Conservation (phyloP, 2,329 filamentous ascomycete genomes). For the Basipetospora chlamydospora region DNA sequence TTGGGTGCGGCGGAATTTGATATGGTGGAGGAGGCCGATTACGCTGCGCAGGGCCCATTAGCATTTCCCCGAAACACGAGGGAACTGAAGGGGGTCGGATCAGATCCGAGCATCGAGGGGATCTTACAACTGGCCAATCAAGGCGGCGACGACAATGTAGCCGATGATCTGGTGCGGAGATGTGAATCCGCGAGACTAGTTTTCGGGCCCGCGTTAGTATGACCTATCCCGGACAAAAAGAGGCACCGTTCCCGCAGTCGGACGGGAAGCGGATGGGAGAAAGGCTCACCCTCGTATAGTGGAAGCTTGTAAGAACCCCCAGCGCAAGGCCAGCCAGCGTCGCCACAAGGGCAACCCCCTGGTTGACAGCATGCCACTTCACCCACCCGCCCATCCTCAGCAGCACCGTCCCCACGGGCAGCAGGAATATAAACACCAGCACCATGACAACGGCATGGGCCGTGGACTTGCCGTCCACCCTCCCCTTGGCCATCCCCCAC, state of each 20-base stretch:
- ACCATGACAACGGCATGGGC: constrained; percentile 40
- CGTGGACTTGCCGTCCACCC: constrained; percentile 23
- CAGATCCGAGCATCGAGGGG: neutral
- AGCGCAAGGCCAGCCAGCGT: constrained; percentile 34
- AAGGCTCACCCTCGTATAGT: constrained; percentile 39
- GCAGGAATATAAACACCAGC: constrained; percentile 36
- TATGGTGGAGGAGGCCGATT: constrained; percentile 41
- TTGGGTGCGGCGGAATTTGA: constrained; percentile 34
- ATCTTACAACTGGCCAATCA: constrained; percentile 32
- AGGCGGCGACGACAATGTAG: constrained; percentile 33
- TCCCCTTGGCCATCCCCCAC: constrained; percentile 16
- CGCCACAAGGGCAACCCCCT: constrained; percentile 31
- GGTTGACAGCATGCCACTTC: constrained; percentile 39
- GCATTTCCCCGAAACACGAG: neutral
- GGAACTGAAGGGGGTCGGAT: neutral
- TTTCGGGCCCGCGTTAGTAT: neutral
- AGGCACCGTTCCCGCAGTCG: no score
- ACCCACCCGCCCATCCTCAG: constrained; percentile 35
- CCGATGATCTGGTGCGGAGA: constrained; percentile 45
- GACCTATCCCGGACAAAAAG: neutral
- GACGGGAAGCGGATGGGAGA: no score
- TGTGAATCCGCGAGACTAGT: constrained; percentile 38
- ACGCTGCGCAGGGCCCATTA: constrained; percentile 9
- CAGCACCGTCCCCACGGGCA: constrained; percentile 40
- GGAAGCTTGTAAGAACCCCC: constrained; percentile 36